These are phyloP conservation scores for Simplicillium aogashimaense DNA, from an alignment of 2,329 filamentous ascomycete genomes.

Conservation along the genomic window DNA sequence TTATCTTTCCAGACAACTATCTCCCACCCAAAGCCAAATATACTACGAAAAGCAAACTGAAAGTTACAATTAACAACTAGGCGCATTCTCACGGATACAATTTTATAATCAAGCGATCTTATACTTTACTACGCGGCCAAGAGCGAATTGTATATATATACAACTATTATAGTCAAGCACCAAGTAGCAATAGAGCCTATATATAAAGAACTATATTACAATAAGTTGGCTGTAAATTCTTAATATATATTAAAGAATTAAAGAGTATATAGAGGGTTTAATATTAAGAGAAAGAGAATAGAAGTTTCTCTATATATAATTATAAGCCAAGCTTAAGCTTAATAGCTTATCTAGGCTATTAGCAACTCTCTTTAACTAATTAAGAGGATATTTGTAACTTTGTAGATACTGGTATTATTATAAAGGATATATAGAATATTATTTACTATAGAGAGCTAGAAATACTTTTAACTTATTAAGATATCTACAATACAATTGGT, in stretches of 20 bases:
- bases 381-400: slow-evolving; percentile 2
- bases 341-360: neutral
- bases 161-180: neutral
- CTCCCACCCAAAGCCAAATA: slow-evolving; percentile 6
- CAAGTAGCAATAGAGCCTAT: slow-evolving; percentile 2
- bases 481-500: slow-evolving; percentile 14
- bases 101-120: slow-evolving; percentile 6
- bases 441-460: slow-evolving; percentile 5
- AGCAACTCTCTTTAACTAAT: slow-evolving; percentile 2
- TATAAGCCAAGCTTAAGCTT: slow-evolving; percentile 1
- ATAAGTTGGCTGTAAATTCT: slow-evolving; percentile 8
- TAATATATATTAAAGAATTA: slow-evolving; percentile 7
- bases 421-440: slow-evolving; percentile 10
- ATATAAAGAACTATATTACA: slow-evolving; percentile 5
- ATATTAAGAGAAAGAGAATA: slow-evolving; percentile 1
- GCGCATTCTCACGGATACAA: slow-evolving; percentile 6
- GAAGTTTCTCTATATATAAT: slow-evolving; percentile 3
- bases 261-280: slow-evolving; percentile 4
- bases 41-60: slow-evolving; percentile 2
- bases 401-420: slow-evolving; percentile 6
- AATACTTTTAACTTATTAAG: slow-evolving; percentile 9
- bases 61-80: slow-evolving; percentile 6
- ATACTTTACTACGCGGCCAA: slow-evolving; percentile 2
- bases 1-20: slow-evolving; percentile 7
- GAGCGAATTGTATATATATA: slow-evolving; percentile 1